phyloP scores from a whole-genome alignment of 805 yeast genomes.

The Yarrowia alimentaria region DNA sequence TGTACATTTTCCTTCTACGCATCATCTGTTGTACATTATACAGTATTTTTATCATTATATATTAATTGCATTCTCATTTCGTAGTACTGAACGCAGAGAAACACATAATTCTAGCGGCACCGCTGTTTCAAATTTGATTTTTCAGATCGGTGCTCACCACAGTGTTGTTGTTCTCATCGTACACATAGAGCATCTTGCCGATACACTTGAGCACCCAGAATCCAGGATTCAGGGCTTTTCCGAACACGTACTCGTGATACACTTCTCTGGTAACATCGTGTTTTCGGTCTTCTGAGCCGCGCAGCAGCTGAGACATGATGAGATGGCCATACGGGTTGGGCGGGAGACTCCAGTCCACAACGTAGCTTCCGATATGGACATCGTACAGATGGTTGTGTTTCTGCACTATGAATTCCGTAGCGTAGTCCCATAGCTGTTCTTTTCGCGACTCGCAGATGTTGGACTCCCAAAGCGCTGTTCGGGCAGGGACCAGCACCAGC shows the following conservation, averaged over 20 bases:
- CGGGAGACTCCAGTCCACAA: conserved; percentile 17
- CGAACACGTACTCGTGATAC: conserved; percentile 9
- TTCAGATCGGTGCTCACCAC: conserved; percentile 4
- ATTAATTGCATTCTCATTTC: too few species aligned
- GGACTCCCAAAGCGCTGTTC: conserved; percentile 1
- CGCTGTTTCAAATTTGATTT: background rate
- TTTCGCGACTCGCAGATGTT: background rate
- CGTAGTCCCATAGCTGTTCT: conserved; percentile 23
- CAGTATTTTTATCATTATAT: too few species aligned
- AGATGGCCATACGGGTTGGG: conserved; percentile 12
- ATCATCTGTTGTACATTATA: too few species aligned
- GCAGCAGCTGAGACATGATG: conserved; percentile 10
- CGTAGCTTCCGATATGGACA: conserved; percentile 16
- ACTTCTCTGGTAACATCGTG: conserved; percentile 3
- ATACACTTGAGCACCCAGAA: conserved; percentile 20
- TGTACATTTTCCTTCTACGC: too few species aligned
- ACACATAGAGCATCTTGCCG: conserved; percentile 4
- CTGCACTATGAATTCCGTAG: conserved; percentile 11
- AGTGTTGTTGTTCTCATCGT: conserved; percentile 10
- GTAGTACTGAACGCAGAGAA: too few species aligned
- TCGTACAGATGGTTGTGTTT: conserved; percentile 13
- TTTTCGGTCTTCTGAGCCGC: conserved; percentile 4
- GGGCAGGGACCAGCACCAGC: conserved; percentile 13
- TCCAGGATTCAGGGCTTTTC: background rate
- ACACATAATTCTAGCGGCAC: too few species aligned